Evolutionary conservation across 352 stramenopile genomes (phyloP).

Genomic region (Phytophthora colocasiae): DNA sequence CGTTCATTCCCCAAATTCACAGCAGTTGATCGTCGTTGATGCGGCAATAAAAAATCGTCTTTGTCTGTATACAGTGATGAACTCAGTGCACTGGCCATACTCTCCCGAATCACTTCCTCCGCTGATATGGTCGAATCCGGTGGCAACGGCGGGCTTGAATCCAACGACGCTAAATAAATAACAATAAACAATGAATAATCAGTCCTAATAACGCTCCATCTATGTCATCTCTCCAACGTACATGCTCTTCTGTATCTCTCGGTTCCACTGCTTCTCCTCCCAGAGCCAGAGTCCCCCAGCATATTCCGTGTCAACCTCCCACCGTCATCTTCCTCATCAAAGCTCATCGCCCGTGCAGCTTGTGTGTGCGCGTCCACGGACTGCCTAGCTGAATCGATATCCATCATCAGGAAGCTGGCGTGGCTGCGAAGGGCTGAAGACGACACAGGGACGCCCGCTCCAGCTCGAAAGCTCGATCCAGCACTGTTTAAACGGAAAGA

Average conservation of each 20-base stretch:
- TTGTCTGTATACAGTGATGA: conserved; percentile 78
- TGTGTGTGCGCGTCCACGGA: conserved; percentile 37
- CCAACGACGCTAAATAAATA: conserved; percentile 51
- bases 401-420: conserved; percentile 61
- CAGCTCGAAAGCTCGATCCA: conserved; percentile 31
- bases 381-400: conserved; percentile 53
- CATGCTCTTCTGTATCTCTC: conserved; percentile 51
- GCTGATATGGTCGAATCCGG: conserved; percentile 85
- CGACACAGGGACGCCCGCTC: conserved; percentile 36
- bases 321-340: conserved; percentile 42
- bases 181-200: conserved; percentile 12
- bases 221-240: conserved; percentile 29
- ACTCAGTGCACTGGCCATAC: conserved; percentile 78
- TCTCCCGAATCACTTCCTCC: conserved; percentile 89
- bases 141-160: conserved; percentile 72
- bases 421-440: conserved; percentile 43
- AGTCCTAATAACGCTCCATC: background rate
- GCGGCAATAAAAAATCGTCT: conserved; percentile 64
- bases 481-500: conserved; percentile 39
- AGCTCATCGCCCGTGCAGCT: conserved; percentile 9
- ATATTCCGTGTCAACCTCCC: conserved; percentile 49
- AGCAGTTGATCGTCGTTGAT: conserved; percentile 37
- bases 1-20: conserved; percentile 35
- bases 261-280: conserved; percentile 30
- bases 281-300: conserved; percentile 42